Evolutionary conservation across 306 rosid genomes (phyloP), one percentile per base, ranked within the genome.

Genomic region (Vigna radiata): DNA sequence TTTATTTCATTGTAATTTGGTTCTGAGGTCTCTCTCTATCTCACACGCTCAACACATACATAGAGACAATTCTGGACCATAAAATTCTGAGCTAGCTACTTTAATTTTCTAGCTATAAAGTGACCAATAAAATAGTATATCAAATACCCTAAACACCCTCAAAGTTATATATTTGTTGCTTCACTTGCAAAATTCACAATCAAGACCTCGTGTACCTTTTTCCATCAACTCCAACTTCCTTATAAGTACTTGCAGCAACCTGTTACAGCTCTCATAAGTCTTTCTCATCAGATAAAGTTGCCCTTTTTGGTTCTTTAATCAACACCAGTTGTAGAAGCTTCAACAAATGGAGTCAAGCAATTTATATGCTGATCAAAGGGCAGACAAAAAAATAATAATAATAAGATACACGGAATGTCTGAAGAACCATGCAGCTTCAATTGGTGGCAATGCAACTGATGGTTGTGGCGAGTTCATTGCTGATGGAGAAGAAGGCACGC

Each of bases 401-500:
- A 53, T 80, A 47, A 85, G 73, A 65, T 87, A 85, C 77, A 85
- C 39, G 68, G 89, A 87, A 15, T 87, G 91, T 77, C 72, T 46
- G 3, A 87, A 87, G 74, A 87, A 87, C 87, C 91, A 87, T 87
- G 91, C 91, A 74, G 91, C 91, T 43, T 43, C 84, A 47, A 74
- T 85, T 53, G 91, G 91, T 43, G 89, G 87, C 70, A 83, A 83
- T 83, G 87, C 91, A 29, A 85, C 54, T 29, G 91, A 87, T 83
- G 91, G 91, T 3, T 87, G 91, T 71, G 89, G 91, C 6, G 91
- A 87, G 66, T 85, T 85, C 84, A 85, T 85, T 88, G 60, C 87
- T n/a, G 16, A 36, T 7, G 91, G 86, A 77, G 89, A 87, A 41
- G 83, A 80, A 25, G 89, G 82, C 14, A 59, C 87, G 17, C 55